These are phyloP conservation scores for Telopea speciosissima DNA, from an alignment of 177 flowering plant species.

Conservation along the genomic window DNA sequence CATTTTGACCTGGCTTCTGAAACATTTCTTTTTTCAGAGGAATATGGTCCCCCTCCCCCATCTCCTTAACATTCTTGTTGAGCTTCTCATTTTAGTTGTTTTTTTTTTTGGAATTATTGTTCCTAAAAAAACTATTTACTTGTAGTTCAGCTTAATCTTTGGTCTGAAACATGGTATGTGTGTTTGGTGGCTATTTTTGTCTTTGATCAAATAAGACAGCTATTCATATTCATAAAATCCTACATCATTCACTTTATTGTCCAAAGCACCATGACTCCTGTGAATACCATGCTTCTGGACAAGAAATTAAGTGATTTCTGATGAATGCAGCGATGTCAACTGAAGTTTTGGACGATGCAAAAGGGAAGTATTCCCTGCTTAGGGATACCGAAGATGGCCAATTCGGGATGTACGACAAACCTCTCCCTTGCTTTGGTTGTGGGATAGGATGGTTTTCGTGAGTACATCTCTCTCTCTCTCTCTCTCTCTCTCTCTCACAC, in stretches of 20 bases:
- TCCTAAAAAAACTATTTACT: background rate
- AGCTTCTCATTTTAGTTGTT: background rate
- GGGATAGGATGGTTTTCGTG: conserved; percentile 99
- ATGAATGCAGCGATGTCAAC: conserved; percentile 37
- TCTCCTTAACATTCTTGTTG: background rate
- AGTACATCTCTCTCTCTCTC: background rate
- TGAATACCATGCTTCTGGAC: background rate
- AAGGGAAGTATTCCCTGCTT: conserved; percentile 57
- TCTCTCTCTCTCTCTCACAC: background rate
- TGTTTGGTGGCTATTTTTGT: background rate
- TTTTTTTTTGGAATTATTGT: background rate
- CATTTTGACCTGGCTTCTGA: background rate
- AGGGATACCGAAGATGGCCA: conserved; percentile 60
- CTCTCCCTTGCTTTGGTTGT: conserved; percentile 97
- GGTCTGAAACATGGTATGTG: background rate
- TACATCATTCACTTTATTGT: background rate
- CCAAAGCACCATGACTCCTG: background rate
- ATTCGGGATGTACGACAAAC: conserved; percentile 70
- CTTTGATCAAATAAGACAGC: background rate
- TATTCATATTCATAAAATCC: background rate
- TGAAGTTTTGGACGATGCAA: conserved; percentile 38
- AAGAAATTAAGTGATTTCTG: background rate
- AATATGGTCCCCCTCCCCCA: background rate
- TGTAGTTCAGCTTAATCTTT: background rate
- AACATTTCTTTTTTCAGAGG: background rate